Percentiles rank a stretch among this genome's conserved stretches.
Conservation (phyloP, 768 basidiomycete genomes). For the Russula ochroleuca region DNA sequence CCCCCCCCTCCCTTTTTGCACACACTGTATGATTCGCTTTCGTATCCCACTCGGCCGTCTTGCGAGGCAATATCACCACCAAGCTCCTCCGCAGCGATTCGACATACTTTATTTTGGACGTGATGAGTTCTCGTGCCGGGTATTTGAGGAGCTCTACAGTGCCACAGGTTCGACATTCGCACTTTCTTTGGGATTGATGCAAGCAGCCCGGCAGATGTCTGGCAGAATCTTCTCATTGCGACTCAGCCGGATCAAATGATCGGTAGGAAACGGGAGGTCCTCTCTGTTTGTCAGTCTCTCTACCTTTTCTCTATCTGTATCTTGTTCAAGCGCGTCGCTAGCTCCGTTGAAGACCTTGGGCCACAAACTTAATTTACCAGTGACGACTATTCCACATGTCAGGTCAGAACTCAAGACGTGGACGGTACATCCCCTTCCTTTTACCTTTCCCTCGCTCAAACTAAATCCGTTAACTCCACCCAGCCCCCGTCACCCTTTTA, state of each 20-base stretch:
- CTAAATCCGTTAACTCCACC: conserved; percentile 31
- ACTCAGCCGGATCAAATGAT: conserved; percentile 66
- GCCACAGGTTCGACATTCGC: conserved; percentile 50
- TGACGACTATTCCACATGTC: conserved; percentile 56
- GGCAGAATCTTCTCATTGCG: conserved; percentile 61
- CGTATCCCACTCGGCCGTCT: background rate
- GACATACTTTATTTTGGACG: conserved; percentile 86
- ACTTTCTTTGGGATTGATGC: background rate
- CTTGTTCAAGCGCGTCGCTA: conserved; percentile 32
- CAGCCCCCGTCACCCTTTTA: conserved; percentile 42
- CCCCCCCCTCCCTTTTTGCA: background rate
- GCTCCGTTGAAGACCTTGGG: conserved; percentile 69
- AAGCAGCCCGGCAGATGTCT: conserved; percentile 56
- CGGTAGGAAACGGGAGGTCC: conserved; percentile 55
- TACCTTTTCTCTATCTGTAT: background rate
- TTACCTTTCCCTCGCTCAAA: background rate
- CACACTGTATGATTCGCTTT: background rate
- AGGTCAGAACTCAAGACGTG: conserved; percentile 60
- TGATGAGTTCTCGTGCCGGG: conserved; percentile 78
- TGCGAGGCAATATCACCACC: conserved; percentile 4
- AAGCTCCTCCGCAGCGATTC: conserved; percentile 40
- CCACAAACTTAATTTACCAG: conserved; percentile 47
- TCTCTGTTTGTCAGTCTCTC: conserved; percentile 51
- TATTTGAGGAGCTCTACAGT: conserved; percentile 58
- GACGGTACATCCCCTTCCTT: conserved; percentile 42